Evolutionary conservation across 2,329 filamentous ascomycete species (phyloP), one percentile per base, ranked within the genome.

Genomic region (Phoma sp.): DNA sequence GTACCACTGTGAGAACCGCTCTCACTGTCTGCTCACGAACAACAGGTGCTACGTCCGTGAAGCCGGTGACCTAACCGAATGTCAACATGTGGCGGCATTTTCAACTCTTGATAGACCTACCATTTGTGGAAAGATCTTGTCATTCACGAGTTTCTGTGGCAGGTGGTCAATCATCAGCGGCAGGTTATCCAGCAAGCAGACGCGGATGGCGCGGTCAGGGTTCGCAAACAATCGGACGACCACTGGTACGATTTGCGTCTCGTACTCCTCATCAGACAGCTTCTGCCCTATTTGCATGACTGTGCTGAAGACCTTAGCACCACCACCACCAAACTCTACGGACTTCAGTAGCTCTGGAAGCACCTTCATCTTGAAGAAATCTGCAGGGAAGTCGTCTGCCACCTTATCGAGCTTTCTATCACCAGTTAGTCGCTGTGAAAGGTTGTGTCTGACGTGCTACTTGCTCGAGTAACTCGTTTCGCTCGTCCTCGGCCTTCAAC

Each of bases 311-410:
- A 96, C 93, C 70, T 96, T 96, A 0, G 94, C 91, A 0, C 95
- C 95, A 25, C 95, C 95, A 10, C 94, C 95, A 7, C 95, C 95
- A 74, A 97, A 99, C 70, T 99, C 95, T n/a, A 98, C 92, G 0
- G 93, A 96, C 72, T 98, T 99, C n/a, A 99, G 83, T 27, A 99
- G 80, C 72, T 99, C 95, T 0, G 95, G 95, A 8, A 99, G 82
- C 3, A 99, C 87, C 71, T 98, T 99, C 84, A 96, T 90, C 73
- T 96, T 96, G 82, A 98, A 96, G 75, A 96, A 99, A 56, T 98
- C 95, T 71, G 97, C 94, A 0, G 95, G 95, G 58, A 98, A 97
- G 74, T 99, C 93, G 63, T 97, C 92, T 0, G 92, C 89, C 5
- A 97, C 83, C 56, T 90, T 84, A 63, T 96, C 92, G 6, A 99